Evolutionary conservation across 2,329 filamentous ascomycete genomes (phyloP).

Genomic region (Tolypocladium nubicola): DNA sequence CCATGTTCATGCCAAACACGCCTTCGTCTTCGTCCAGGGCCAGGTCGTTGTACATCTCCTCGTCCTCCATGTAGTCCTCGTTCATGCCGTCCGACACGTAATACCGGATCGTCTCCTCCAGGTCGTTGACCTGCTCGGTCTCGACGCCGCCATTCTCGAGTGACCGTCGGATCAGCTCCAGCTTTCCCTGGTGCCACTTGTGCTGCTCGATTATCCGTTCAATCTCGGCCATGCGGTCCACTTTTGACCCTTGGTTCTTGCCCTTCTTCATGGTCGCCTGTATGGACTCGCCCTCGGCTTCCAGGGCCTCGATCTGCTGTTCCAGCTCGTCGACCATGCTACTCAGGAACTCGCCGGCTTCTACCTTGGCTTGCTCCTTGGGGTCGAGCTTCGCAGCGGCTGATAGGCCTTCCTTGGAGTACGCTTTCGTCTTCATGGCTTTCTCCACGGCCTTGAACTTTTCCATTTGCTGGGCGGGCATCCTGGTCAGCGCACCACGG

Average conservation of each 20-base stretch:
- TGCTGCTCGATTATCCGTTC: constrained; percentile 78
- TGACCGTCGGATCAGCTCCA: constrained; percentile 82
- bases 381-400: constrained; percentile 89
- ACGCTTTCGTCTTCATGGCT: constrained; percentile 99
- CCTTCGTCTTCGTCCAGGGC: constrained; percentile 89
- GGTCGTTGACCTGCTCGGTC: constrained; percentile 71
- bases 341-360: constrained; percentile 76
- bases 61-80: constrained; percentile 86
- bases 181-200: constrained; percentile 90
- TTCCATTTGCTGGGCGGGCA: constrained; percentile 74
- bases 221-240: constrained; percentile 80
- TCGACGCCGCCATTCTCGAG: constrained; percentile 91
- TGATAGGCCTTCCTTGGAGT: constrained; percentile 93
- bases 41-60: constrained; percentile 89
- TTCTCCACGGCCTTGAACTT: constrained; percentile 99
- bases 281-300: constrained; percentile 80
- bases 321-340: constrained; percentile 87
- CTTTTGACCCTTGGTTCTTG: constrained; percentile 75
- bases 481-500: neutral
- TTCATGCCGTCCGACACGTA: constrained; percentile 87
- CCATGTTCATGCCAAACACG: constrained; percentile 66
- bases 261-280: constrained; percentile 90
- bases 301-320: constrained; percentile 82
- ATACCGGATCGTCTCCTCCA: constrained; percentile 89
- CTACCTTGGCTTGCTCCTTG: constrained; percentile 91